Evolutionary conservation across 768 basidiomycete species (phyloP).

Genomic region (Tulasnella sp.): DNA sequence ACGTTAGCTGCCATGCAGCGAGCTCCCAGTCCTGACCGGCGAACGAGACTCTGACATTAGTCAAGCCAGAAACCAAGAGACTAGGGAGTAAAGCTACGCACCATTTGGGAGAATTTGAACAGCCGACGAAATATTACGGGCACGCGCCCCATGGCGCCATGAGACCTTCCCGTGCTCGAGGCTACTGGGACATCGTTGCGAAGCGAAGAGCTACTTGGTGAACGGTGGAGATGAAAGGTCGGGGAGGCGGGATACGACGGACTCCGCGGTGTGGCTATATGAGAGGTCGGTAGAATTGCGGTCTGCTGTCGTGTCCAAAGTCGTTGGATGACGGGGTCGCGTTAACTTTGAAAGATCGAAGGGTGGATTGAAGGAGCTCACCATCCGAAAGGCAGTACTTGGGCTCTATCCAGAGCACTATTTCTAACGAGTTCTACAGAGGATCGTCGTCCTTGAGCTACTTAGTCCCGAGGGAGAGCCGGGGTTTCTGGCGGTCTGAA

Average conservation of each 20-base stretch:
- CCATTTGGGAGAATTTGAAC: conserved; percentile 85
- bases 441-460: not conserved
- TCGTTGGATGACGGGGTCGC: not conserved
- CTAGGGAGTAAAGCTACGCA: conserved; percentile 38
- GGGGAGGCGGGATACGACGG: conserved; percentile 17
- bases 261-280: conserved; percentile 15
- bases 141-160: conserved; percentile 44
- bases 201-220: not conserved
- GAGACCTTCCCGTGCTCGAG: not conserved
- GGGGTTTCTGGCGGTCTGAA: not conserved
- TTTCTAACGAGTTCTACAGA: not conserved
- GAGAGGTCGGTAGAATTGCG: conserved; percentile 7
- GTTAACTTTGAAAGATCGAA: not conserved
- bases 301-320: conserved; percentile 12
- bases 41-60: conserved; percentile 1
- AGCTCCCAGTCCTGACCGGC: conserved; percentile 83
- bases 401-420: not conserved
- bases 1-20: conserved; percentile 93
- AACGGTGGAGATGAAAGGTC: conserved; percentile 14
- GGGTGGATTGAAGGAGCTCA: not conserved
- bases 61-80: not conserved
- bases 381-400: not conserved
- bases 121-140: conserved; percentile 78
- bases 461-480: not conserved
- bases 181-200: not conserved